phyloP scores from a whole-genome alignment of 768 basidiomycete genomes.

The Mycena metata region DNA sequence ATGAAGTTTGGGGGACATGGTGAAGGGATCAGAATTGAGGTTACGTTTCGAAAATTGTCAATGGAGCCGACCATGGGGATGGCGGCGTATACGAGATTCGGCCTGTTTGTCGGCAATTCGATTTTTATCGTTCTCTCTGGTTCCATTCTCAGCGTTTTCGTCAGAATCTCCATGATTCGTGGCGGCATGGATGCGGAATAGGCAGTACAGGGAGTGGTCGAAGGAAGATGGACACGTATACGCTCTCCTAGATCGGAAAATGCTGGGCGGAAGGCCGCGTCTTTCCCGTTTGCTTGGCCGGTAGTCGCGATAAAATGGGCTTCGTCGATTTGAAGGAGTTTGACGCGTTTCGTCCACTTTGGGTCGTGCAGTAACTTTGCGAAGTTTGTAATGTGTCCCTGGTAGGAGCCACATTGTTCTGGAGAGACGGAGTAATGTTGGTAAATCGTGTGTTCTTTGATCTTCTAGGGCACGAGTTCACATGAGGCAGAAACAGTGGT shows the following conservation, averaged over 20 bases:
- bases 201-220: not conserved
- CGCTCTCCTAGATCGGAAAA: slow-evolving; percentile 15
- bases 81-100: not conserved
- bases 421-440: slow-evolving; percentile 32
- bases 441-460: not conserved
- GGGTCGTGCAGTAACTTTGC: slow-evolving; percentile 5
- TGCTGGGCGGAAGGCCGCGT: not conserved
- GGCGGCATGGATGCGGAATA: slow-evolving; percentile 17
- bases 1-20: not conserved
- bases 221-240: not conserved
- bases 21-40: not conserved
- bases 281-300: slow-evolving; percentile 16
- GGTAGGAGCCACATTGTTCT: slow-evolving; percentile 32
- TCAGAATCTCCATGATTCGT: not conserved
- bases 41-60: not conserved
- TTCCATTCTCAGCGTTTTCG: slow-evolving; percentile 5
- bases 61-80: slow-evolving; percentile 3
- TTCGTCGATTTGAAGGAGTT: slow-evolving; percentile 37
- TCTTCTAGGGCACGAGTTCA: too few species aligned
- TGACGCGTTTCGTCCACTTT: slow-evolving; percentile 22
- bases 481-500: too few species aligned
- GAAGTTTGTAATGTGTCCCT: slow-evolving; percentile 35
- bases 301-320: slow-evolving; percentile 38
- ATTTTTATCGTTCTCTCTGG: not conserved
- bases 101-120: not conserved